Evolutionary conservation across 73 alveolate genomes (phyloP).

Genomic region (Tetrahymena malaccensis): DNA sequence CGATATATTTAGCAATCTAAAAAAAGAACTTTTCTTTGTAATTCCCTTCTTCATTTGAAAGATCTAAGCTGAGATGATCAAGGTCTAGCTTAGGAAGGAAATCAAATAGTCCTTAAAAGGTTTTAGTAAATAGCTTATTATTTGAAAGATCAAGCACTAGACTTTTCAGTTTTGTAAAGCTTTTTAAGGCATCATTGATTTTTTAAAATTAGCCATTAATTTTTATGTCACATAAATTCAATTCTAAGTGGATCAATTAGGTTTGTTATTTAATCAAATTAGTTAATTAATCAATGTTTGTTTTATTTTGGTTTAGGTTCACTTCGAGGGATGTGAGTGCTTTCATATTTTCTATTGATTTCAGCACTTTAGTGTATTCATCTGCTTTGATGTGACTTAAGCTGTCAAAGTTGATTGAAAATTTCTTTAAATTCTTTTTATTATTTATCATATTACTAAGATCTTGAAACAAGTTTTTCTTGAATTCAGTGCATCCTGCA

Average conservation of each 20-base stretch:
- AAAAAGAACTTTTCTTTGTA: neutral
- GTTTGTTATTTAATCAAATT: no score
- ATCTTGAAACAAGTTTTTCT: neutral
- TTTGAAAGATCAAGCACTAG: neutral
- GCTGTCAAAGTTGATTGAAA: neutral
- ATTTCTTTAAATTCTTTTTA: neutral
- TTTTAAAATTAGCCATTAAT: neutral
- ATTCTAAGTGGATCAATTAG: neutral
- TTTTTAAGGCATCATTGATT: neutral
- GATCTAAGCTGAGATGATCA: neutral
- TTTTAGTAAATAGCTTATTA: no score
- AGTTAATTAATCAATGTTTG: neutral
- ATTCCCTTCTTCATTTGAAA: neutral
- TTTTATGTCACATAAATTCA: neutral
- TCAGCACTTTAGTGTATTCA: neutral
- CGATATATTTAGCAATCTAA: neutral
- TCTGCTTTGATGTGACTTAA: neutral
- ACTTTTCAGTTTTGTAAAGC: neutral
- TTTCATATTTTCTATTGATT: neutral
- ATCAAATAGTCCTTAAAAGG: neutral
- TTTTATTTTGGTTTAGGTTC: neutral
- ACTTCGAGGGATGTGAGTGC: neutral
- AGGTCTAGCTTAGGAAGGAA: neutral
- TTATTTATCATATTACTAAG: neutral
- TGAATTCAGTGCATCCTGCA: neutral